Conservation (phyloP, 148 eudicot species). For the Cornus florida region DNA sequence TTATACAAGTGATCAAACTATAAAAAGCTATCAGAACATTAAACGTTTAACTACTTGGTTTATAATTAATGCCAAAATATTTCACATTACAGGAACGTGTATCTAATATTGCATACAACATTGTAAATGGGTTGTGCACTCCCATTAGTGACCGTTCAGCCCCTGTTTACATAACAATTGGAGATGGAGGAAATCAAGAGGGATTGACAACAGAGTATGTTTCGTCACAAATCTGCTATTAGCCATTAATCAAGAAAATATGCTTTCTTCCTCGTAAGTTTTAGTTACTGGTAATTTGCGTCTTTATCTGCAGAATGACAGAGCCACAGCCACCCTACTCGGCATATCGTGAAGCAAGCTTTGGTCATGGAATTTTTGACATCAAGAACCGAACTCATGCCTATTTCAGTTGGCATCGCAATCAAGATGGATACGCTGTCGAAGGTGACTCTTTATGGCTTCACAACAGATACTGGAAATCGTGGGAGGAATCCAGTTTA, state of each 20-base stretch:
- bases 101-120: conserved; percentile 75
- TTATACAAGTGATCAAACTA: background rate
- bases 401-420: conserved; percentile 77
- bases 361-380: conserved; percentile 80
- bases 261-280: background rate
- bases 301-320: conserved; percentile 57
- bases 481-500: conserved; percentile 20
- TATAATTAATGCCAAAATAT: background rate
- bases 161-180: conserved; percentile 82
- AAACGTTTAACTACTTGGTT: background rate
- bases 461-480: conserved; percentile 64
- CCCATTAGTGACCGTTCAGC: conserved; percentile 65
- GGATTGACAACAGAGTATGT: conserved; percentile 72
- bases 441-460: conserved; percentile 78
- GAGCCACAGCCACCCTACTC: conserved; percentile 86
- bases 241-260: background rate
- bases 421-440: conserved; percentile 73
- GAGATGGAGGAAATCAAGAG: conserved; percentile 88
- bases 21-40: background rate
- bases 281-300: conserved; percentile 1
- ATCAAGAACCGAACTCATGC: conserved; percentile 85
- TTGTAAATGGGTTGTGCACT: conserved; percentile 54
- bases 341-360: conserved; percentile 81
- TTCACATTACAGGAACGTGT: conserved; percentile 58
- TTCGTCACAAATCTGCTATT: background rate